Evolutionary conservation across 495 filamentous ascomycete genomes (phyloP), one percentile per base, ranked within the genome.

Genomic region (Podospora anserina): DNA sequence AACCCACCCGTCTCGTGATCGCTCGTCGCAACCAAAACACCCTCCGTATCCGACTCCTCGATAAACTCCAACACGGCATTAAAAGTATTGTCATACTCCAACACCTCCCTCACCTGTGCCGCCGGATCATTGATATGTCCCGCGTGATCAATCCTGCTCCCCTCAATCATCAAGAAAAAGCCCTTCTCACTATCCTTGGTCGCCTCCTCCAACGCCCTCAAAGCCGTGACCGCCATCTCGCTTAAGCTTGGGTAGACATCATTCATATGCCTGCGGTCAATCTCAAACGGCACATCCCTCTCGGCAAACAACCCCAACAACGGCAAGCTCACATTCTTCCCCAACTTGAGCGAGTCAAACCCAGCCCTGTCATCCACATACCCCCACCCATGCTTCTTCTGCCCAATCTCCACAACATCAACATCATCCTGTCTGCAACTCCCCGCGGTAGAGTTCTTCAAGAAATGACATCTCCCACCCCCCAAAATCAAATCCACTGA

Each of bases 121-220:
- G 91, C 94, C 1, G 95, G 95, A 75, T 99, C 95, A 72, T 99
- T 99, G 64, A 87, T 88, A 74, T 99, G 95, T 15, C 93, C 96
- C 2, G 95, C 94, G 77, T 99, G 96, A 70, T 99, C 95, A 71
- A 99, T 98, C 39, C 96, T 85, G 71, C 91, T 94, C 5, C 95
- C 95, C 77, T 99, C 95, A 68, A 99, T 94, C 94, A 99, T 96
- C 67, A 99, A 78, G 82, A 99, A 98, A 84, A 99, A 99, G 1
- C 95, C 95, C 77, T 97, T 87, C 27, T 97, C 92, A 65, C 86
- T 92, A 74, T 92, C 85, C 74, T 87, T 82, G 0, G 96, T 98
- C 0, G 94, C 96, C n/a, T 88, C 86, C 68, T 88, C 88, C 18
- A 99, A 84, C 2, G 90, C 89, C 32, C 80, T 87, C 68, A 98